These are phyloP conservation scores for Aspergillus thermomutatus DNA, from an alignment of 2,329 filamentous ascomycete species.

Conservation along the genomic window DNA sequence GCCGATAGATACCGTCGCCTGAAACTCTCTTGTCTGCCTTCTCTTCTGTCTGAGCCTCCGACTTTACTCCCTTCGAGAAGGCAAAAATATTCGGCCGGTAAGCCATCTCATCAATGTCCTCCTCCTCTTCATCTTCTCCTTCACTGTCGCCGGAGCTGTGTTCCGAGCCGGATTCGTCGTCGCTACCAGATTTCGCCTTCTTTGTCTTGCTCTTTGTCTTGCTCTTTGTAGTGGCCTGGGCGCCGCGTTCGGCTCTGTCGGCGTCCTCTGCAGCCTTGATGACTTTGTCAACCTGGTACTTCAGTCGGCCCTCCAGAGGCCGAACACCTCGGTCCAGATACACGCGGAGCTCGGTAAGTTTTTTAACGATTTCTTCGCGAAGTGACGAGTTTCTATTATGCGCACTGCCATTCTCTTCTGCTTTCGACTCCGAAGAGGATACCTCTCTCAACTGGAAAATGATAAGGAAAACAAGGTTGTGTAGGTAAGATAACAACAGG, in stretches of 20 bases:
- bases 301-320: constrained; percentile 83
- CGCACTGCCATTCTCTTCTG: constrained; percentile 30
- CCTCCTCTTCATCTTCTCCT: constrained; percentile 39
- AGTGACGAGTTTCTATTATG: constrained; percentile 40
- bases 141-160: constrained; percentile 24
- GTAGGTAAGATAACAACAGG: constrained; percentile 90
- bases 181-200: constrained; percentile 28
- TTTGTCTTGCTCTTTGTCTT: constrained; percentile 32
- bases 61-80: constrained; percentile 40
- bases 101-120: constrained; percentile 57
- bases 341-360: constrained; percentile 85
- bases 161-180: constrained; percentile 24
- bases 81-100: constrained; percentile 59
- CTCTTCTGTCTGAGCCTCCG: constrained; percentile 19
- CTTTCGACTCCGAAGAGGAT: constrained; percentile 21
- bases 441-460: constrained; percentile 70
- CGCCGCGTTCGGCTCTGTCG: constrained; percentile 28
- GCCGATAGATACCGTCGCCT: constrained; percentile 73
- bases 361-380: constrained; percentile 70
- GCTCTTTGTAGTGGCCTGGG: constrained; percentile 22
- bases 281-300: constrained; percentile 95
- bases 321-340: constrained; percentile 91
- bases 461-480: constrained; percentile 87
- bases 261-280: constrained; percentile 71
- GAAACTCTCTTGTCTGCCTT: constrained; percentile 27